phyloP scores from a whole-genome alignment of 768 basidiomycete species.

The Serendipita sp. region DNA sequence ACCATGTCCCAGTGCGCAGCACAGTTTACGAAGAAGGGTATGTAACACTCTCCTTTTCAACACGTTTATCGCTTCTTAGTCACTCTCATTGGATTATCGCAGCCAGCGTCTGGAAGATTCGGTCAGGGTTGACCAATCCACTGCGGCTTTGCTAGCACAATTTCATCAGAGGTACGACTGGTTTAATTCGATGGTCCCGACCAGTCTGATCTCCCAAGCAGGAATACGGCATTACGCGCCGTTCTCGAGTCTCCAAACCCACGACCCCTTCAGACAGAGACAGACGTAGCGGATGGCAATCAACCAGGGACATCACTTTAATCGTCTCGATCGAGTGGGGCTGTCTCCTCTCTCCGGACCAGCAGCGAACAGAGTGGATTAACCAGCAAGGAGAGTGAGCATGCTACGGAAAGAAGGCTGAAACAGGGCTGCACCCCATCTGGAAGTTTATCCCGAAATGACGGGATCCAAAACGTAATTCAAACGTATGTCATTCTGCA shows the following conservation, averaged over 20 bases:
- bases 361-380: too few relatives aligned
- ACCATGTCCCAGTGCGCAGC: background rate
- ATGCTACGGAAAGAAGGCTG: too few relatives aligned
- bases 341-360: too few relatives aligned
- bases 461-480: too few relatives aligned
- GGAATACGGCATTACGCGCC: background rate
- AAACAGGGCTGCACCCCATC: too few relatives aligned
- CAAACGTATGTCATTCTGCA: too few relatives aligned
- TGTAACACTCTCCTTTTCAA: background rate
- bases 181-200: background rate
- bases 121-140: background rate
- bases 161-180: slow-evolving; percentile 1
- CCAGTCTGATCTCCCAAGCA: background rate
- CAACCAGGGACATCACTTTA: too few relatives aligned
- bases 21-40: background rate
- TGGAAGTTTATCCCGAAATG: too few relatives aligned
- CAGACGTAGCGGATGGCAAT: too few relatives aligned
- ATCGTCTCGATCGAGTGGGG: too few relatives aligned
- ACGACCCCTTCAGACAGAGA: too few relatives aligned
- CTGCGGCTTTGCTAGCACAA: background rate
- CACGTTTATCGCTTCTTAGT: background rate
- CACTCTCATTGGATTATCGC: background rate
- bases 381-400: too few relatives aligned
- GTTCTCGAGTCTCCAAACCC: background rate
- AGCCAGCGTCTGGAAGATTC: background rate